Evolutionary conservation across 1,284 basidiomycete genomes (phyloP).

Genomic region (Earliella scabrosa): DNA sequence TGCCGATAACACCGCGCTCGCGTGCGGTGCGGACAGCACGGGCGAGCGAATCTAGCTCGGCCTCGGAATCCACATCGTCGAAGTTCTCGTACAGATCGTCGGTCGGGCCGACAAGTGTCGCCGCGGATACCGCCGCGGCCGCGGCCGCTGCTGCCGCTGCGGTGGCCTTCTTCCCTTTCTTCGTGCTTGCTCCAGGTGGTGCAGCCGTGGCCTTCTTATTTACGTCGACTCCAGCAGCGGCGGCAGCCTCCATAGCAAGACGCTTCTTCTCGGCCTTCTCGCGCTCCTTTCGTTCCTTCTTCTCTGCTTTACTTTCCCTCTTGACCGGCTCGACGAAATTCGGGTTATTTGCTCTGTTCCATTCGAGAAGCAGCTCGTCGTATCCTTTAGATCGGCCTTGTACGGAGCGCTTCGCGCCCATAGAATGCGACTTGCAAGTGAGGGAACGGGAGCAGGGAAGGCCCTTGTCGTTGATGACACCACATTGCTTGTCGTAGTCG

Average conservation of each 20-base stretch:
- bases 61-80: slow-evolving; percentile 81
- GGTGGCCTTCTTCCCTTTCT: slow-evolving; percentile 55
- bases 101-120: slow-evolving; percentile 34
- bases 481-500: slow-evolving; percentile 93
- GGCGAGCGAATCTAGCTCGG: slow-evolving; percentile 64
- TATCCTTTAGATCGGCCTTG: slow-evolving; percentile 85
- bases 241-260: slow-evolving; percentile 66
- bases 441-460: slow-evolving; percentile 95
- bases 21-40: slow-evolving; percentile 58
- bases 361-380: slow-evolving; percentile 89
- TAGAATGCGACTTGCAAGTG: slow-evolving; percentile 98
- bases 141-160: slow-evolving; percentile 43
- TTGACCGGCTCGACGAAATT: slow-evolving; percentile 94
- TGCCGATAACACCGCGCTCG: slow-evolving; percentile 51
- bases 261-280: slow-evolving; percentile 80
- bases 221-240: slow-evolving; percentile 54
- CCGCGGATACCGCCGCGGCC: slow-evolving; percentile 32
- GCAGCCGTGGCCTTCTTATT: slow-evolving; percentile 41
- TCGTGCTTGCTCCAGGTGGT: slow-evolving; percentile 40
- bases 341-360: slow-evolving; percentile 92
- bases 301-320: slow-evolving; percentile 79
- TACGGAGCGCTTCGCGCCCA: slow-evolving; percentile 95
- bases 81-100: slow-evolving; percentile 74
- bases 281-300: slow-evolving; percentile 77
- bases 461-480: slow-evolving; percentile 96